A percentile compares a stretch with the other conserved stretches of the same genome.
Evolutionary conservation across 2,329 filamentous ascomycete species (phyloP).

Genomic region (Malbranchea zuffiana): DNA sequence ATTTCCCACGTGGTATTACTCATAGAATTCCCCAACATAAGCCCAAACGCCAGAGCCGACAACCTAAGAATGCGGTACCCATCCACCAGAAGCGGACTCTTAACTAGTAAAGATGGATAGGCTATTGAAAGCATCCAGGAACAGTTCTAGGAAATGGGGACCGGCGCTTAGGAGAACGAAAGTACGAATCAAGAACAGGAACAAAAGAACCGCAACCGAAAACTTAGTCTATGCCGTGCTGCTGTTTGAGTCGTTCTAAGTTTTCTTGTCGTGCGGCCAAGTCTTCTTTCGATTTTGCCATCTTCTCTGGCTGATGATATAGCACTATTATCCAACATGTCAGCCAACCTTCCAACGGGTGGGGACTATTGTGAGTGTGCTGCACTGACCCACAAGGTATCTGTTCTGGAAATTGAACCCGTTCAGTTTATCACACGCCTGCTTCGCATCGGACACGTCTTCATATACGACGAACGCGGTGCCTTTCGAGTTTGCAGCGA

Average conservation of each 20-base stretch:
- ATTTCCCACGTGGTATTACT: conserved; percentile 6
- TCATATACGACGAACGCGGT: conserved; percentile 99
- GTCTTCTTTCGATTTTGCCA: conserved; percentile 82
- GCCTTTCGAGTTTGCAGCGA: conserved; percentile 93
- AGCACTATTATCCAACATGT: conserved; percentile 41
- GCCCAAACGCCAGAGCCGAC: conserved; percentile 4
- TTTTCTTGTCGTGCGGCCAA: conserved; percentile 88
- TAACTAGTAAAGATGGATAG: neutral
- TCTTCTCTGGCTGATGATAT: conserved; percentile 69
- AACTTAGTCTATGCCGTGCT: conserved; percentile 96
- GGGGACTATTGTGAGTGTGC: too few species aligned
- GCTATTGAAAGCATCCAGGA: neutral
- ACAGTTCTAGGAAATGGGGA: neutral
- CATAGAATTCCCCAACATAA: neutral
- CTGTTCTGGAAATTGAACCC: conserved; percentile 99
- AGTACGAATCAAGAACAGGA: neutral
- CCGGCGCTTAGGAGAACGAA: neutral
- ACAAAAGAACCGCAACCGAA: neutral
- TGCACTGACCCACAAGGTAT: conserved; percentile 85
- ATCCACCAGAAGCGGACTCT: conserved; percentile 4
- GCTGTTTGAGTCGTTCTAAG: conserved; percentile 94
- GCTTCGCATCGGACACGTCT: conserved; percentile 97
- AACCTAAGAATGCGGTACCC: neutral
- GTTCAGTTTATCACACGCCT: conserved; percentile 98
- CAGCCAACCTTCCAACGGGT: neutral